Conservation (phyloP, 352 stramenopile species). For the Globisporangium spinosum region DNA sequence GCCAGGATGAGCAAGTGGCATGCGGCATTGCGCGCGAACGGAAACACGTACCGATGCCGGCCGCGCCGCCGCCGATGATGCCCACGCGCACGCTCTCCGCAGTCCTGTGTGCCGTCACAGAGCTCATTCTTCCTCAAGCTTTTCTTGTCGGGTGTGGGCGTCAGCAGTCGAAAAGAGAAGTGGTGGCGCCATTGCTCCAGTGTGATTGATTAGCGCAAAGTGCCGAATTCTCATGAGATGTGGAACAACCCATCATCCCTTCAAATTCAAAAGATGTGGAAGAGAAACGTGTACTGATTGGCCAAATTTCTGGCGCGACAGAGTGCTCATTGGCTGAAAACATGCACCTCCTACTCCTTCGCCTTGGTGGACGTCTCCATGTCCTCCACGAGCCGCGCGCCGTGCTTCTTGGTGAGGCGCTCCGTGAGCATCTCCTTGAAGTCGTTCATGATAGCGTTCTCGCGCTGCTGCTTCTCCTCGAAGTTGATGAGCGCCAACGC, state of each 20-base stretch:
- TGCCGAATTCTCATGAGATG: slow-evolving; percentile 7
- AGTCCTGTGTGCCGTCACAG: background rate
- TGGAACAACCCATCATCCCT: background rate
- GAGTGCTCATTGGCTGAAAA: slow-evolving; percentile 19
- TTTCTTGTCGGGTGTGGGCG: background rate
- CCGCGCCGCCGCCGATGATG: slow-evolving; percentile 67
- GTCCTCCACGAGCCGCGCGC: slow-evolving; percentile 79
- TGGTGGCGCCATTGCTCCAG: background rate
- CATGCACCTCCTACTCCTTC: slow-evolving; percentile 17
- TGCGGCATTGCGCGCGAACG: background rate
- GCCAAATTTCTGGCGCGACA: background rate
- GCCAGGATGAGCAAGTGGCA: background rate
- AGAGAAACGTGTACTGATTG: slow-evolving; percentile 15
- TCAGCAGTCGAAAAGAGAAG: background rate
- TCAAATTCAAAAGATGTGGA: background rate
- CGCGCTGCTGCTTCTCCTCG: slow-evolving; percentile 98
- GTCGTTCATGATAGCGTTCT: slow-evolving; percentile 96
- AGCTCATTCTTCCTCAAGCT: background rate
- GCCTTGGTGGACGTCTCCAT: slow-evolving; percentile 67
- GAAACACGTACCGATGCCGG: slow-evolving; percentile 61
- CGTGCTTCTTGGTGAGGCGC: slow-evolving; percentile 86
- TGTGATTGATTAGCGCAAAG: background rate
- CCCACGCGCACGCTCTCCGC: slow-evolving; percentile 34
- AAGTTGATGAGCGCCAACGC: slow-evolving; percentile 97
- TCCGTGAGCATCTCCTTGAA: slow-evolving; percentile 93